Evolutionary conservation across 2,329 filamentous ascomycete genomes (phyloP), one percentile per base, ranked within the genome.

Genomic region (Fusarium graminum): DNA sequence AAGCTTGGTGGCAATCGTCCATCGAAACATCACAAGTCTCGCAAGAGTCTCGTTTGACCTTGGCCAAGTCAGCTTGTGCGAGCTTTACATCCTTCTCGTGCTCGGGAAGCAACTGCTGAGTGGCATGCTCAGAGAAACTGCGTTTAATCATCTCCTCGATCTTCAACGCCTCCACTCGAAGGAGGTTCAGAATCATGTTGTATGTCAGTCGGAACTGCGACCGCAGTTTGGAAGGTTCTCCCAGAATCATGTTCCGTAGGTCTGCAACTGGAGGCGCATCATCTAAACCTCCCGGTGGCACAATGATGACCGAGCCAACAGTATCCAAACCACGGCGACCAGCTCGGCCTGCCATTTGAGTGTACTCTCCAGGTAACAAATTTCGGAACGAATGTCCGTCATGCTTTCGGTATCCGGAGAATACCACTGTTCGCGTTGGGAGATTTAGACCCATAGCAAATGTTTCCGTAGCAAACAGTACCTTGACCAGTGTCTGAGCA

Each of bases 131-230:
- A 51, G 94, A 97, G 83, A 99, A 99, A 77, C 94, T 97, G 68
- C 95, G 91, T 85, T 99, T 99, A 82, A 99, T 99, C 95, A 99
- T 99, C 79, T 99, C 95, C 77, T 99, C 95, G 71, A 99, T 98
- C 81, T 97, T 98, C 68, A 99, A 81, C 4, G 95, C 95, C 78
- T 99, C 95, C 3, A 99, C 95, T 34, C 95, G 90, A 46, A 99
- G 83, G 30, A 99, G 83, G 74, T 98, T 99, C 29, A 99, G 82
- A 62, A 99, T 99, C 95, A 99, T 99, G 80, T 98, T 99, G 83
- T 99, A 99, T 0, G 96, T 99, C 45, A 99, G 83, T 62, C 95
- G 88, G 83, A 99, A 99, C 75, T 99, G 95, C 8, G 94, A 98
- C 44, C 93, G 88, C 46, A 99, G 85, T 80, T 98, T 98, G 26